Conservation (phyloP, 2,329 filamentous ascomycete species). For the Zymoseptoria passerinii region DNA sequence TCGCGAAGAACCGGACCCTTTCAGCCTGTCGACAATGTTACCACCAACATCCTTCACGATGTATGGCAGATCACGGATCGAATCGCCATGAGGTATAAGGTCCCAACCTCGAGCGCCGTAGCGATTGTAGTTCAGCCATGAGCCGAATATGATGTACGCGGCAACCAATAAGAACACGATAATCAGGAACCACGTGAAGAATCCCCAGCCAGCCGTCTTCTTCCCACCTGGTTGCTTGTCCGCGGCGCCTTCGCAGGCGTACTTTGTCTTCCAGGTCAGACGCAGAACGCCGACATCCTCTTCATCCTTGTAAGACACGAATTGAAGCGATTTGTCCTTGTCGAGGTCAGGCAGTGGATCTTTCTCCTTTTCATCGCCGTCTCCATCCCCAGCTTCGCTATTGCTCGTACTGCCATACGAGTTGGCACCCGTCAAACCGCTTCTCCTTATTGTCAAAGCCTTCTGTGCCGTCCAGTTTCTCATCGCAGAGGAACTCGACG, state of each 20-base stretch:
- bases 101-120: constrained; percentile 95
- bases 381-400: constrained; percentile 27
- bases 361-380: constrained; percentile 29
- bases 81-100: constrained; percentile 83
- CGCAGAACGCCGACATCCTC: constrained; percentile 56
- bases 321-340: constrained; percentile 58
- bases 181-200: constrained; percentile 95
- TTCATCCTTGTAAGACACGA: constrained; percentile 62
- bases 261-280: constrained; percentile 78
- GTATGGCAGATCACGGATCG: constrained; percentile 85
- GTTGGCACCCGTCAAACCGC: constrained; percentile 31
- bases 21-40: constrained; percentile 71
- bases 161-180: constrained; percentile 78
- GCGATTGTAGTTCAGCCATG: constrained; percentile 97
- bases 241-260: constrained; percentile 62
- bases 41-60: constrained; percentile 81
- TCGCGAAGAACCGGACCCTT: constrained; percentile 65
- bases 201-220: constrained; percentile 66
- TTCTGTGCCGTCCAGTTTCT: constrained; percentile 62
- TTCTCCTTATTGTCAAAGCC: constrained; percentile 54
- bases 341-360: constrained; percentile 35
- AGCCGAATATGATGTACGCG: constrained; percentile 91
- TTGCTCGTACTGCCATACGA: constrained; percentile 46
- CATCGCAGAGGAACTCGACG: constrained; percentile 78
- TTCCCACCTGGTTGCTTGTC: constrained; percentile 35